These are phyloP conservation scores for Raddia guianensis DNA, from an alignment of 176 grass and related monocot species.

Conservation along the genomic window DNA sequence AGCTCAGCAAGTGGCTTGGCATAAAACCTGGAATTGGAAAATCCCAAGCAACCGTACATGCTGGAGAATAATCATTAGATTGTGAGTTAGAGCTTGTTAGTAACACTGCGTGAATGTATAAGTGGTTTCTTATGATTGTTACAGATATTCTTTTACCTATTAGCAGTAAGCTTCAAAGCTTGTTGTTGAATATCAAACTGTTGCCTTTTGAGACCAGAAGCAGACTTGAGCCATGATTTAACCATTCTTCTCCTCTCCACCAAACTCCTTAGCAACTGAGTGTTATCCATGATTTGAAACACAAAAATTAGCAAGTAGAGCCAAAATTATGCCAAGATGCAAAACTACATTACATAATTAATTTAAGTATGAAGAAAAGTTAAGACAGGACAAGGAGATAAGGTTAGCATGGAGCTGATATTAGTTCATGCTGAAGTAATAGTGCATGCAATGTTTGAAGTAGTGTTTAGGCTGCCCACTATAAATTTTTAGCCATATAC, in stretches of 20 bases:
- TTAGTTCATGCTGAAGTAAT: conserved; percentile 3
- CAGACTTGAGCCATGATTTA: conserved; percentile 86
- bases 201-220: conserved; percentile 84
- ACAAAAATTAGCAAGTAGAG: conserved; percentile 22
- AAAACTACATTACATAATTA: conserved; percentile 16
- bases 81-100: conserved; percentile 38
- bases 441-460: not conserved
- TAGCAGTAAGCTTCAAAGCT: conserved; percentile 96
- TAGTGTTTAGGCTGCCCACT: not conserved
- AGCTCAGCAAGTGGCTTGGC: conserved; percentile 96
- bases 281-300: conserved; percentile 29
- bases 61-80: conserved; percentile 52
- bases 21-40: conserved; percentile 95
- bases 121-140: conserved; percentile 15
- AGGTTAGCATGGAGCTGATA: not conserved
- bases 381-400: not conserved
- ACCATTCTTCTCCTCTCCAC: conserved; percentile 97
- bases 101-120: conserved; percentile 31
- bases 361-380: conserved; percentile 13
- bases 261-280: conserved; percentile 78
- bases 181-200: conserved; percentile 98
- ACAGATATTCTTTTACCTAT: conserved; percentile 64
- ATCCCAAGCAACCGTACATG: conserved; percentile 99
- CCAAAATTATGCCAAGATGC: conserved; percentile 4
- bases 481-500: not conserved